Evolutionary conservation across 2,329 filamentous ascomycete species (phyloP).

Genomic region (Tympanopsis confertula): DNA sequence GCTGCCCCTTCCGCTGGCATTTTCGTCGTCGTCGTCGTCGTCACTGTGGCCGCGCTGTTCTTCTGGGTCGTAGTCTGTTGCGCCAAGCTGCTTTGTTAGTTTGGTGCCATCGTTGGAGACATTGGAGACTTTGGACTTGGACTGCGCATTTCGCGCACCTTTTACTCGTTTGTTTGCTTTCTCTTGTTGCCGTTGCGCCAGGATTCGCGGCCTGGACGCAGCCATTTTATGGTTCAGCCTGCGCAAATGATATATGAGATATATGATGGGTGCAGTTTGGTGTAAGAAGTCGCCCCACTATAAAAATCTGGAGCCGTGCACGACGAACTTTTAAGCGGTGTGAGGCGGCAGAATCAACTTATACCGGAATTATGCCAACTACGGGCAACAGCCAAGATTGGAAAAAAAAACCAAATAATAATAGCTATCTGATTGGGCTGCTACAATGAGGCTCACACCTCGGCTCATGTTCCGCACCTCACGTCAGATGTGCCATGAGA

Average conservation of each 20-base stretch:
- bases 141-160: no score
- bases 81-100: not conserved
- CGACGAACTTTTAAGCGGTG: slow-evolving; percentile 44
- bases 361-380: no score
- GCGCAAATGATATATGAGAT: no score
- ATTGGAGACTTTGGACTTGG: no score
- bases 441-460: not conserved
- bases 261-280: no score
- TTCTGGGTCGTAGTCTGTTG: slow-evolving; percentile 70
- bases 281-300: not conserved
- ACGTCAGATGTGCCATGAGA: slow-evolving; percentile 59
- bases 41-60: slow-evolving; percentile 42
- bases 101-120: not conserved
- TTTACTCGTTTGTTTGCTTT: no score
- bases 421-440: not conserved
- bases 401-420: not conserved
- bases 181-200: no score
- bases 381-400: not conserved
- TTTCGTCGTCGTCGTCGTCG: slow-evolving; percentile 38
- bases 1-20: slow-evolving; percentile 35
- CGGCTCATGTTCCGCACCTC: slow-evolving; percentile 3
- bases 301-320: slow-evolving; percentile 8
- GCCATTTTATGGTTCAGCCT: no score
- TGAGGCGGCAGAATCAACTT: slow-evolving; percentile 30
- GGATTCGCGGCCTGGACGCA: no score